Base-by-base conservation (phyloP, 1,284 basidiomycete species). In the Amylostereum areolatum region DNA sequence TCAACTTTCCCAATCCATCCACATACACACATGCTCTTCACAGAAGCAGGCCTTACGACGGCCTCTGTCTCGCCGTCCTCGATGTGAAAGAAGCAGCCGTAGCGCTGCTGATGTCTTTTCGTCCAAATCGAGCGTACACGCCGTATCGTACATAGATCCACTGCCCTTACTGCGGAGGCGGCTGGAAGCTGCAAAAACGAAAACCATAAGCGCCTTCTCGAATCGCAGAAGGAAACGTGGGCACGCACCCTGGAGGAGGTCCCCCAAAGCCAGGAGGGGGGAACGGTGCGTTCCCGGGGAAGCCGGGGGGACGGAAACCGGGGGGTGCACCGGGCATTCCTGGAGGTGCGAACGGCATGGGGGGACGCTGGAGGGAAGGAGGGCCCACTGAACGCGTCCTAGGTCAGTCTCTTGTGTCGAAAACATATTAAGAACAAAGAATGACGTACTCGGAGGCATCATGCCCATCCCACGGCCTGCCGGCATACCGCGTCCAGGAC, bases 401-500 rank as follows among this genome's bases (percentile, higher is more conserved):
- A 10, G 29, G 42, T 50, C 42, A 40, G 47, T 9, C 54, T 46
- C 39, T 35, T 10, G 24, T 28, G 43, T 12, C 49, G 52, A 51
- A 45, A 45, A 25, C 24, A 27, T 46, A 49, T 45, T 50, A 39
- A 48, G 50, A 24, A 52, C 48, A 30, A 53, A 57, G 39, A 57
- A 50, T 55, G 57, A 77, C 88, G 61, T 66, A 89, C 91, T 84
- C 27, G 92, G 90, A 55, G 92, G 92, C 78, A 95, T 85, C 78
- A 95, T 88, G 51, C 94, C 94, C 81, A 98, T 97, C 46, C 97
- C 96, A 62, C 96, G 87, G 56, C 97, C 96, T 51, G 96, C 94
- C 62, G 95, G 92, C 72, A 92, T 86, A 59, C 94, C 97, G 53
- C 89, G 83, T 55, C 97, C 97, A 62, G 95, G 92, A 48, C 96